Evolutionary conservation across 257 asterid species (phyloP), one percentile per base, ranked within the genome.

Genomic region (Fraxinus pennsylvanica): DNA sequence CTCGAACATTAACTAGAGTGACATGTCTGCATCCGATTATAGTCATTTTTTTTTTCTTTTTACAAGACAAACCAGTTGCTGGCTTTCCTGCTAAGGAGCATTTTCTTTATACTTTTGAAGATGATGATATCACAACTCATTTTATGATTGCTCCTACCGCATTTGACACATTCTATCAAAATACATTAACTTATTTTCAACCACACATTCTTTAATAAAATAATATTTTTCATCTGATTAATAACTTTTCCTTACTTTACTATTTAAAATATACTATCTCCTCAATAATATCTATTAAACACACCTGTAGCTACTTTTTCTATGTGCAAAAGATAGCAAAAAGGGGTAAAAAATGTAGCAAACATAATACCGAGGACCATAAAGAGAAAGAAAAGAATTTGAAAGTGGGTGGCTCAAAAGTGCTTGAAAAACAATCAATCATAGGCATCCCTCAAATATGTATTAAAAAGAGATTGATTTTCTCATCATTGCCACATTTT

Each of bases 401-500:
- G n/a, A 36, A 72, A 75, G 91, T 86, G 92, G 50, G 50, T 41
- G 50, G 91, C 96, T 91, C 96, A 91, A 88, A 88, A 89, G 94
- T 88, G 92, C 92, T 89, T 88, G 91, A 89, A 80, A 82, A 85
- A 74, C 2, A 41, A 41, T 41, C 78, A 79, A 89, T 88, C 92
- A 89, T 73, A 22, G 90, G 78, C 15, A 1, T 81, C 80, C 68
- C 88, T 41, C 83, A 75, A 82, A 45, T 13, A 43, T 32, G 22
- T 14, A 73, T 79, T 63, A 47, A 38, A 76, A 70, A n/a, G 76
- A 73, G 81, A 77, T 72, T 61, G 50, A 76, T 74, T 79, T 88
- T 89, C 79, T 88, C 89, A 91, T 88, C 96, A 89, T 91, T 89
- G 96, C 94, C 92, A 89, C 94, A 79, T 61, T 76, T 59, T 77